Base-by-base conservation (phyloP, 306 rosid genomes). In the Castanopsis chinensis region DNA sequence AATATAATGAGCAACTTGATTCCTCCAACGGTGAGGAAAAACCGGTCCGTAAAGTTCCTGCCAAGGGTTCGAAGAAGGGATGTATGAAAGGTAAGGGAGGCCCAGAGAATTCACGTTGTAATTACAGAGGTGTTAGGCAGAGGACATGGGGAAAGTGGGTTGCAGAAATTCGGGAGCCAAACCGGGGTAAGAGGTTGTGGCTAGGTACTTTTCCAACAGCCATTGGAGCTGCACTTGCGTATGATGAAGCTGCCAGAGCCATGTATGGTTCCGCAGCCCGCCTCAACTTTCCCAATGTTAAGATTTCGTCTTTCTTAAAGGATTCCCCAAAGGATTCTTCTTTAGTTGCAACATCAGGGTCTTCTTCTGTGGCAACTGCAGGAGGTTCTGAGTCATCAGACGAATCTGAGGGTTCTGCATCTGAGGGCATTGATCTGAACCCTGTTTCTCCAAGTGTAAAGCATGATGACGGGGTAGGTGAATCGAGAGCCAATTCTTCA, bases 111-210 rank as follows among this genome's bases (percentile, higher is more conserved):
- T 87, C 93, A 20, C 88, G 93, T 32, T 94, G 97, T 83, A 92
- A 89, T 83, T 94, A 82, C 86, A 81, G 98, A 82, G 98, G 98
- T 56, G 98, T 94, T 23, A 87, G 98, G 88, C 97, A 94, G 75
- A 91, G 96, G 84, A 91, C 97, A 17, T 94, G 98, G 98, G 94
- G 98, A 52, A 94, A 94, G 78, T 94, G 97, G 98, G 97, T 94
- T 81, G 87, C 96, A 12, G 97, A 92, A 79, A 94, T 94, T 56
- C 84, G 98, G 32, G 87, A 90, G 74, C 97, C 98, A 4, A 94
- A 92, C 58, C 78, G 86, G 80, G 97, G 97, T 37, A 88, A 75
- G n/a, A 87, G 94, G 84, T 90, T 94, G 20, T 92, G 97, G 96
- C 85, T 90, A 18, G 98, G 96, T 71, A 92, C 98, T 33, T 94